Conservation (phyloP, 495 filamentous ascomycete genomes). For the Penicillium lagena region DNA sequence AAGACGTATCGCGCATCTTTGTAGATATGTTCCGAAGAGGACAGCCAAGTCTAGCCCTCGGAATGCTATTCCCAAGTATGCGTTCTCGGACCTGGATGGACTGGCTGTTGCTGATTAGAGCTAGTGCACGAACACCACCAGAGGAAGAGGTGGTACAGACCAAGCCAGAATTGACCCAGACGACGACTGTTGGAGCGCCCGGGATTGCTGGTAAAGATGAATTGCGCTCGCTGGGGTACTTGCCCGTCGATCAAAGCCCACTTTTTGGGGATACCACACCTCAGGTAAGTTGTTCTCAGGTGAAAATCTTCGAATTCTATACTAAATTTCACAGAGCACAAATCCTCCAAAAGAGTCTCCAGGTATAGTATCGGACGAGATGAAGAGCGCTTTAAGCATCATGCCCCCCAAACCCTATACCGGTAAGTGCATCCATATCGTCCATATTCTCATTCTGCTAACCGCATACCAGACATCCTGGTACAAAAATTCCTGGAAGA, state of each 20-base stretch:
- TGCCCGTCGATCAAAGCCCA: conserved; percentile 11
- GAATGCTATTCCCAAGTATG: too few species aligned
- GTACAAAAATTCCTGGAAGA: conserved; percentile 42
- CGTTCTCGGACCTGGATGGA: too few species aligned
- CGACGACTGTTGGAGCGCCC: not conserved
- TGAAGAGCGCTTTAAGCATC: conserved; percentile 15
- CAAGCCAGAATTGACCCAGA: not conserved
- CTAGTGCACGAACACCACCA: not conserved
- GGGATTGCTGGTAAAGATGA: conserved; percentile 8
- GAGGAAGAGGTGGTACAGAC: not conserved
- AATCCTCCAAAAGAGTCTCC: not conserved
- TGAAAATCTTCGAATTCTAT: not conserved
- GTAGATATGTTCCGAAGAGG: conserved; percentile 17
- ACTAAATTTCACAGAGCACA: not conserved
- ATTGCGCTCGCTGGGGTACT: conserved; percentile 20
- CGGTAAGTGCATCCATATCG: conserved; percentile 6
- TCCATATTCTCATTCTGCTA: not conserved
- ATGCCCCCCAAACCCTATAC: conserved; percentile 26
- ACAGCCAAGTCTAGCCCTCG: not conserved
- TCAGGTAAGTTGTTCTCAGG: conserved; percentile 1
- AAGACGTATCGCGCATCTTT: conserved; percentile 23
- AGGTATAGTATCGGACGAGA: conserved; percentile 8
- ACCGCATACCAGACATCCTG: conserved; percentile 33
- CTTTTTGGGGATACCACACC: conserved; percentile 2
- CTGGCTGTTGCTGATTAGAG: too few species aligned